These are phyloP conservation scores for Neostapfia colusana DNA, from an alignment of 176 grass and related monocot genomes.

Conservation along the genomic window DNA sequence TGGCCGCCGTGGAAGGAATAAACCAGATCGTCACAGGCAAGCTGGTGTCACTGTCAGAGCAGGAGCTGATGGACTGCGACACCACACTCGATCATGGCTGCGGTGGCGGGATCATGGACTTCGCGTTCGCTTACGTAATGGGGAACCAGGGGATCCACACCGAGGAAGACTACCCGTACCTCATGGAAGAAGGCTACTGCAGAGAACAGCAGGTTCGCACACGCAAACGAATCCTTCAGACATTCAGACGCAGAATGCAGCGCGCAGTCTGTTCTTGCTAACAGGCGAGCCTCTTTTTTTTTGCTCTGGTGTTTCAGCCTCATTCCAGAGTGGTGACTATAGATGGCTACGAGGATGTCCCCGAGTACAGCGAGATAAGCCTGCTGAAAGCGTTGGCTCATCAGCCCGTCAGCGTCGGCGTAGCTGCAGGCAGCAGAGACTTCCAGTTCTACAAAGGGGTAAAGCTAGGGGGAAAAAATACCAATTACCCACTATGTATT, in stretches of 20 bases:
- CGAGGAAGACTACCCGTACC: conserved; percentile 77
- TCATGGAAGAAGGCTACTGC: conserved; percentile 77
- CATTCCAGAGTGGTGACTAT: conserved; percentile 49
- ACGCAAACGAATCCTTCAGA: background rate
- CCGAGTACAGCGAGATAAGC: conserved; percentile 64
- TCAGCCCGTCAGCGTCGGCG: conserved; percentile 78
- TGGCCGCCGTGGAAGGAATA: conserved; percentile 80
- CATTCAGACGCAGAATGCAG: background rate
- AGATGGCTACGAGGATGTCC: conserved; percentile 72
- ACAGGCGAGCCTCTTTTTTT: background rate
- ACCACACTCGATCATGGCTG: conserved; percentile 58
- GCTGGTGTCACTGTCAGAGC: conserved; percentile 71
- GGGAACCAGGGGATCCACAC: conserved; percentile 57
- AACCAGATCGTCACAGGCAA: conserved; percentile 79
- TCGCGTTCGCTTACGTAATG: conserved; percentile 70
- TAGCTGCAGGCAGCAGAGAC: conserved; percentile 63
- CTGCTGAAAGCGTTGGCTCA: conserved; percentile 65
- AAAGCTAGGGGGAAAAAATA: background rate
- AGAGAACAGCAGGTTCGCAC: conserved; percentile 52
- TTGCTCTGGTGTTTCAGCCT: conserved; percentile 47
- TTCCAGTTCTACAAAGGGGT: conserved; percentile 95
- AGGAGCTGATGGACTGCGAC: conserved; percentile 89
- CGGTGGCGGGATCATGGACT: conserved; percentile 76
- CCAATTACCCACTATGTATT: background rate
- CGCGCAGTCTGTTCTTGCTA: background rate